These are phyloP conservation scores for Quercus agrifolia DNA, from an alignment of 306 rosid species.

Conservation along the genomic window DNA sequence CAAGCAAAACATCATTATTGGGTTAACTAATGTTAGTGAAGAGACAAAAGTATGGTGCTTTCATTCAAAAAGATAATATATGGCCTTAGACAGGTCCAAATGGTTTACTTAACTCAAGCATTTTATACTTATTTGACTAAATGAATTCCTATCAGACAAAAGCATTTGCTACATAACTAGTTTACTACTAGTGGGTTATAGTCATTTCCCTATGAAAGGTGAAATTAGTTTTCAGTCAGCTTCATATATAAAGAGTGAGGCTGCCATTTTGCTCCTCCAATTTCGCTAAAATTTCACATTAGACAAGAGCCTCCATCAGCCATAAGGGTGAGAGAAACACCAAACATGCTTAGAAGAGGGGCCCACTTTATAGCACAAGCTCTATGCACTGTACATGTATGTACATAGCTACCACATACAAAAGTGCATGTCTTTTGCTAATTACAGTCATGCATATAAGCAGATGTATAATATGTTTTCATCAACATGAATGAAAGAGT, in stretches of 20 bases:
- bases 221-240: not conserved
- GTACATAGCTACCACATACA: not conserved
- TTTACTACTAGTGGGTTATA: not conserved
- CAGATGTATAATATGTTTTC: not conserved
- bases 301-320: not conserved
- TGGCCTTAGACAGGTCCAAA: not conserved
- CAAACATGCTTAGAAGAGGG: not conserved
- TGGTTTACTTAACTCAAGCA: not conserved
- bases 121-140: not conserved
- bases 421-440: not conserved
- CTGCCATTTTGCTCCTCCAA: not conserved
- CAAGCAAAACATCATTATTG: not conserved
- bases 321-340: not conserved
- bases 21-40: not conserved
- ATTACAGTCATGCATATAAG: not conserved
- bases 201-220: not conserved
- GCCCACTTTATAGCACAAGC: not conserved
- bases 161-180: not conserved
- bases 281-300: not conserved
- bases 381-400: not conserved
- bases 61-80: not conserved
- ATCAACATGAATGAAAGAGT: not conserved
- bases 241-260: not conserved
- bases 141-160: not conserved
- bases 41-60: not conserved